These are phyloP conservation scores for Leccinum incarnatum DNA, from an alignment of 768 basidiomycete genomes.

Conservation along the genomic window DNA sequence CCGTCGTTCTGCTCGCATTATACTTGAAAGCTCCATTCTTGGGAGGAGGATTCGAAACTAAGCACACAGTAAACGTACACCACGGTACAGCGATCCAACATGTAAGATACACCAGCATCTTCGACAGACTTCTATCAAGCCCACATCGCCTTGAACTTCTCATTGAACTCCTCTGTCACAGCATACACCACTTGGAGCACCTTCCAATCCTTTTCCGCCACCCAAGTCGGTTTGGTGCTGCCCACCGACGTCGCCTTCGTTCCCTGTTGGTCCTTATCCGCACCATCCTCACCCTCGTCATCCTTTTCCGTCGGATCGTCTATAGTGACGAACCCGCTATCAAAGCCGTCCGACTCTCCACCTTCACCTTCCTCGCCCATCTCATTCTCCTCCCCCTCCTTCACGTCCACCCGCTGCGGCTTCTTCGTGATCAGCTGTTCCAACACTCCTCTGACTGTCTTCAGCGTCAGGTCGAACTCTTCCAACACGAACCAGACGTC, in stretches of 20 bases:
- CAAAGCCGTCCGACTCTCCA: slow-evolving; percentile 17
- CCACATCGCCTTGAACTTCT: slow-evolving; percentile 65
- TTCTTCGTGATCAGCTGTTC: slow-evolving; percentile 42
- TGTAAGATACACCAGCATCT: background rate
- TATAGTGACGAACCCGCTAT: slow-evolving; percentile 33
- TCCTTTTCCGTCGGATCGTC: slow-evolving; percentile 30
- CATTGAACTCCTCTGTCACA: slow-evolving; percentile 48
- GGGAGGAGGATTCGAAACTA: too few species aligned
- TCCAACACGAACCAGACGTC: slow-evolving; percentile 66
- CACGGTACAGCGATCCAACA: background rate
- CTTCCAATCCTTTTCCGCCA: slow-evolving; percentile 50
- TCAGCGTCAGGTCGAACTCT: slow-evolving; percentile 53
- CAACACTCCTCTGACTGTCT: slow-evolving; percentile 47
- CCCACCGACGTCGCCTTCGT: background rate
- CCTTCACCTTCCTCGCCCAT: slow-evolving; percentile 16
- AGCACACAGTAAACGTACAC: background rate
- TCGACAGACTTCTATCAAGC: slow-evolving; percentile 32
- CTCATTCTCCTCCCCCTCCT: slow-evolving; percentile 14
- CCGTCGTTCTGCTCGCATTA: too few species aligned
- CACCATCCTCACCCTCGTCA: slow-evolving; percentile 6
- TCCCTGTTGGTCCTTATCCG: background rate
- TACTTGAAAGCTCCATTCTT: too few species aligned
- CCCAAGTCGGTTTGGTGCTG: slow-evolving; percentile 34
- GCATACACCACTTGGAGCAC: slow-evolving; percentile 50
- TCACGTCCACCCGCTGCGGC: slow-evolving; percentile 12